These are phyloP conservation scores for Pilobolus umbonatus DNA, from an alignment of 192 early-diverging fungal genomes.

Conservation along the genomic window DNA sequence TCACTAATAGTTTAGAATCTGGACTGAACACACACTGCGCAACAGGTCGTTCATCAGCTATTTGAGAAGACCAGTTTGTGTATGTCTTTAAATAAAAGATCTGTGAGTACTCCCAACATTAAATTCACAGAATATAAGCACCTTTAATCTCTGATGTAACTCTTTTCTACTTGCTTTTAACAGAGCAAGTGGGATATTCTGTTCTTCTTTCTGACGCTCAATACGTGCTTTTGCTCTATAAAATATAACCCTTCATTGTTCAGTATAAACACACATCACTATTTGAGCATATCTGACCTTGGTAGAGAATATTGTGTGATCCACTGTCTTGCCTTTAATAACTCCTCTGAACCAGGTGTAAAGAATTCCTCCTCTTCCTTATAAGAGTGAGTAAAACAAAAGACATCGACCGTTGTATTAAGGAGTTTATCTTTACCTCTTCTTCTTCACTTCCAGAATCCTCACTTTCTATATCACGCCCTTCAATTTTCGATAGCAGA, in stretches of 20 bases:
- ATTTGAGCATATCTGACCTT: slow-evolving; percentile 39
- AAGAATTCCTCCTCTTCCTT: slow-evolving; percentile 68
- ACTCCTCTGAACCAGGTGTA: slow-evolving; percentile 68
- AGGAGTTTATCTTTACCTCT: slow-evolving; percentile 47
- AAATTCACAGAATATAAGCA: slow-evolving; percentile 1
- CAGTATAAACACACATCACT: too few relatives aligned
- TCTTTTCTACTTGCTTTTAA: slow-evolving; percentile 72
- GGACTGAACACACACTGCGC: slow-evolving; percentile 75
- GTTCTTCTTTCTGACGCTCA: slow-evolving; percentile 59
- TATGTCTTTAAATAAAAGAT: slow-evolving; percentile 51
- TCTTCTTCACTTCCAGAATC: slow-evolving; percentile 45
- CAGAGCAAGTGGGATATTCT: slow-evolving; percentile 56
- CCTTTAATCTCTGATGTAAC: slow-evolving; percentile 53
- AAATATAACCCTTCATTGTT: too few relatives aligned
- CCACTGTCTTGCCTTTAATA: slow-evolving; percentile 62
- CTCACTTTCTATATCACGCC: slow-evolving; percentile 34
- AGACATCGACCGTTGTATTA: slow-evolving; percentile 29
- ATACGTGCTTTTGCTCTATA: slow-evolving; percentile 62
- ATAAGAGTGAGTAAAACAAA: slow-evolving; percentile 3
- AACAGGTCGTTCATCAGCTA: slow-evolving; percentile 86
- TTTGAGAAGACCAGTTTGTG: slow-evolving; percentile 73
- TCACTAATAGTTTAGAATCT: slow-evolving; percentile 70
- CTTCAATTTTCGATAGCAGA: slow-evolving; percentile 57
- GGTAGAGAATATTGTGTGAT: slow-evolving; percentile 74
- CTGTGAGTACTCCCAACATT: neutral